Conservation (phyloP, 768 basidiomycete genomes). For the Mycena galericulata region DNA sequence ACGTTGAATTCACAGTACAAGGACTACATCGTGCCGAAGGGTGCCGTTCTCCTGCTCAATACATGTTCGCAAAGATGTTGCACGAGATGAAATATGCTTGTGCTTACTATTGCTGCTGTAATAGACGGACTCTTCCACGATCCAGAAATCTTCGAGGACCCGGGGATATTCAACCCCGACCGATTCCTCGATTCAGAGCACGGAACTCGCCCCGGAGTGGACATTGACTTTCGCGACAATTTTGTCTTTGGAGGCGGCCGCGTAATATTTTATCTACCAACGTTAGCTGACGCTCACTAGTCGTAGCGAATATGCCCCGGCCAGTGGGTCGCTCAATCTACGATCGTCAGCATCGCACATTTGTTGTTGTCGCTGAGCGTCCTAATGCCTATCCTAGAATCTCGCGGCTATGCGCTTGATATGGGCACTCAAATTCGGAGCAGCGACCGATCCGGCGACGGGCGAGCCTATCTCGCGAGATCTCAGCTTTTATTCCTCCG, state of each 20-base stretch:
- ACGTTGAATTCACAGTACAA: background rate
- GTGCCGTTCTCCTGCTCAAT: background rate
- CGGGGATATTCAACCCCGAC: slow-evolving; percentile 15
- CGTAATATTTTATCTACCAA: background rate
- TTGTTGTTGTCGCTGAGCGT: background rate
- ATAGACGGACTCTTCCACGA: slow-evolving; percentile 11
- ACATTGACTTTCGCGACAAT: slow-evolving; percentile 17
- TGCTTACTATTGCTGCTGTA: too few relatives aligned
- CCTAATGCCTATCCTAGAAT: background rate
- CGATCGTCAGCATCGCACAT: background rate
- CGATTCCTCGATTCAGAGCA: slow-evolving; percentile 8
- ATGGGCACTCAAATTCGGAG: slow-evolving; percentile 6
- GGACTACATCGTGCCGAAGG: slow-evolving; percentile 6
- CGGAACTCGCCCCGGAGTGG: slow-evolving; percentile 12
- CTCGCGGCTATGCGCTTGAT: slow-evolving; percentile 10
- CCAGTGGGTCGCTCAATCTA: slow-evolving; percentile 6
- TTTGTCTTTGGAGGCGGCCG: slow-evolving; percentile 2
- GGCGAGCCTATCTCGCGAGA: slow-evolving; percentile 4
- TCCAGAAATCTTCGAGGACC: slow-evolving; percentile 14
- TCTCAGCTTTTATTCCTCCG: background rate
- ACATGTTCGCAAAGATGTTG: too few relatives aligned
- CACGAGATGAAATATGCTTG: too few relatives aligned
- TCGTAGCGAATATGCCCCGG: slow-evolving; percentile 18
- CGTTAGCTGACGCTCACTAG: background rate
- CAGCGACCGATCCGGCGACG: background rate